Conservation (phyloP, 2,329 filamentous ascomycete genomes). For the Colletotrichum agaves region DNA sequence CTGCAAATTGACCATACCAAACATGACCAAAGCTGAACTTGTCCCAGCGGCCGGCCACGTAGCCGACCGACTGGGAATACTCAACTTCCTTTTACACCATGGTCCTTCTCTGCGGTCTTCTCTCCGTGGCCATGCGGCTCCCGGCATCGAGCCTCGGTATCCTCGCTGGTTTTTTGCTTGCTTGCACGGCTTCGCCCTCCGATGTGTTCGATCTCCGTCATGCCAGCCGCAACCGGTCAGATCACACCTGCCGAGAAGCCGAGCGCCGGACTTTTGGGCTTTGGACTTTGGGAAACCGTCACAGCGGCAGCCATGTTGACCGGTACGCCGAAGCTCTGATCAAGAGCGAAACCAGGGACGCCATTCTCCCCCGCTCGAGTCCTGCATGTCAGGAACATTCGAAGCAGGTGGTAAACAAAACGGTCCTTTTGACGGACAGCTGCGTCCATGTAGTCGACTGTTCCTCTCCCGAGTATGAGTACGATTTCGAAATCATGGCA, state of each 20-base stretch:
- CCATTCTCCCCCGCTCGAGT: not conserved
- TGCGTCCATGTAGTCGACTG: not conserved
- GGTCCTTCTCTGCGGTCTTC: constrained; percentile 25
- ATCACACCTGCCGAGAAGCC: constrained; percentile 7
- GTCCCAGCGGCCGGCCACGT: constrained; percentile 13
- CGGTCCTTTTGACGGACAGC: too few species aligned
- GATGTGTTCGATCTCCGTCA: constrained; percentile 15
- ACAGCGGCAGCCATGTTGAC: constrained; percentile 8
- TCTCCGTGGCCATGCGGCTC: constrained; percentile 29
- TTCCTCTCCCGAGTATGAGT: too few species aligned
- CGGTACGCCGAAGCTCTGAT: constrained; percentile 8
- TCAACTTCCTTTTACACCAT: constrained; percentile 36
- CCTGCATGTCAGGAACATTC: constrained; percentile 7
- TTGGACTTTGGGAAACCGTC: constrained; percentile 3
- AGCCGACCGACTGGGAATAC: constrained; percentile 31
- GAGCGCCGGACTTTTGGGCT: constrained; percentile 1
- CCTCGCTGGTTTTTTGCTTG: constrained; percentile 26
- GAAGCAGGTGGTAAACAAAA: constrained; percentile 7
- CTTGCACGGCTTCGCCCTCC: constrained; percentile 25
- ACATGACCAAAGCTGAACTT: too few species aligned
- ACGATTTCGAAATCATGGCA: too few species aligned
- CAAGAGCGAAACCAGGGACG: not conserved
- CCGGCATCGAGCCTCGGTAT: constrained; percentile 13
- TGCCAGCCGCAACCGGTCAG: constrained; percentile 6
- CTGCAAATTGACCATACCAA: not conserved